phyloP scores from a whole-genome alignment of 2,329 filamentous ascomycete genomes.

The Talaromyces rugulosus region DNA sequence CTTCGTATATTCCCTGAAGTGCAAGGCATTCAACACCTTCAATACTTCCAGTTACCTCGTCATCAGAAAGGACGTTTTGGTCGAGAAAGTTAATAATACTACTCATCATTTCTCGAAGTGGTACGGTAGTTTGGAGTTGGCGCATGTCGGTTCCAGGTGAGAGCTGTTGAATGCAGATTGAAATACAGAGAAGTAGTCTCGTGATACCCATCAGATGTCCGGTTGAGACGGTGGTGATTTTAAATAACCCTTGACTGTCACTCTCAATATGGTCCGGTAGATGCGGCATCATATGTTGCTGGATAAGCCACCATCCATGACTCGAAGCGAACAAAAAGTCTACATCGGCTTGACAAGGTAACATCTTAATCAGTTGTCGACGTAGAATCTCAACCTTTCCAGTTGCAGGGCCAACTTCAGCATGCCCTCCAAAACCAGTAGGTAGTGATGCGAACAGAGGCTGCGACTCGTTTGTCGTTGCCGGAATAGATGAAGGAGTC shows the following conservation, averaged over 20 bases:
- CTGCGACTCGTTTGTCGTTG: background rate
- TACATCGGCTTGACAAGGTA: background rate
- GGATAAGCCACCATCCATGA: background rate
- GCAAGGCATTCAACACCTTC: slow-evolving; percentile 43
- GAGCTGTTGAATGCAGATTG: background rate
- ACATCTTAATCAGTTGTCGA: background rate
- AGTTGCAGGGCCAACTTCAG: background rate
- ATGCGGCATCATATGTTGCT: background rate
- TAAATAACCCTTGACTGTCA: background rate
- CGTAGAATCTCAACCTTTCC: background rate
- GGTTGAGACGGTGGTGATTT: background rate
- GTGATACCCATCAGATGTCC: background rate
- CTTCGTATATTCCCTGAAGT: slow-evolving; percentile 37
- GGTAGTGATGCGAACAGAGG: background rate
- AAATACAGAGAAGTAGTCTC: background rate
- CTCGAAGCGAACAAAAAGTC: background rate
- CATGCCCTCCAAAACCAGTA: background rate
- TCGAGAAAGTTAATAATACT: background rate
- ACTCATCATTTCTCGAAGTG: background rate
- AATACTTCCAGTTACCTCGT: slow-evolving; percentile 33
- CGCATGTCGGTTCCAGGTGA: background rate
- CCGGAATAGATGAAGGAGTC: background rate
- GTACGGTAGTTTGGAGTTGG: background rate
- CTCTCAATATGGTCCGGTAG: background rate
- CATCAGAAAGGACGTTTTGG: slow-evolving; percentile 32